Evolutionary conservation across 2,329 filamentous ascomycete genomes (phyloP), one percentile per base, ranked within the genome.

Genomic region (Alternaria triticina): DNA sequence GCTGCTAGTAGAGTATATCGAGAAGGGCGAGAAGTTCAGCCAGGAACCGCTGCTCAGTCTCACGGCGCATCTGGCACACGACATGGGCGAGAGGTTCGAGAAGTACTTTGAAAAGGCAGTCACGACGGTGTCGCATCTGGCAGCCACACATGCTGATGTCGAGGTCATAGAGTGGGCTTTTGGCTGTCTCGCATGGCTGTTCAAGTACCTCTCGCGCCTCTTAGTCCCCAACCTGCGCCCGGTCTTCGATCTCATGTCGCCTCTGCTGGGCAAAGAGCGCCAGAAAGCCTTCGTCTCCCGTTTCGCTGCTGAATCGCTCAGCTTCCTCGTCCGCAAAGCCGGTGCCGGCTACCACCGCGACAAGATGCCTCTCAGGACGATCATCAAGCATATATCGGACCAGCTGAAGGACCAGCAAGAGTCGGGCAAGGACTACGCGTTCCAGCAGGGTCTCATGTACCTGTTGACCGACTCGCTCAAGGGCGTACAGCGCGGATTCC

Each of bases 101-200:
- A 93, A 91, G 74, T 89, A 97, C 79, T 98, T 97, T 78, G 86
- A 89, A 49, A 86, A 87, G 55, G 89, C 91, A 25, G 88, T 99
- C 61, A 87, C 85, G 57, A 83, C 96, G 57, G 89, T 99, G 58
- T 88, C 92, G 43, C 88, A 89, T 15, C 87, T 98, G 68, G 94
- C 94, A 11, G 90, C 90, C 57, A 91, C 89, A 72, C 89, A 92
- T 57, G 86, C 91, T 60, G 91, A 92, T 74, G 90, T 92, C 25
- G 92, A 94, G 67, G 94, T 96, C n/a, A 92, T 98, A 54, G 96
- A 99, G 82, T 98, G 95, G 94, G 95, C 93, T 54, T 99, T 99
- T 81, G 93, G 91, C 12, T 94, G 93, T 71, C 85, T 99, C 59
- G 94, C 96, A 49, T 99, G 96, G 85, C 85, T 98, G 44, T 97